Evolutionary conservation across 2,329 filamentous ascomycete genomes (phyloP).

Genomic region (Ascochyta fabae): DNA sequence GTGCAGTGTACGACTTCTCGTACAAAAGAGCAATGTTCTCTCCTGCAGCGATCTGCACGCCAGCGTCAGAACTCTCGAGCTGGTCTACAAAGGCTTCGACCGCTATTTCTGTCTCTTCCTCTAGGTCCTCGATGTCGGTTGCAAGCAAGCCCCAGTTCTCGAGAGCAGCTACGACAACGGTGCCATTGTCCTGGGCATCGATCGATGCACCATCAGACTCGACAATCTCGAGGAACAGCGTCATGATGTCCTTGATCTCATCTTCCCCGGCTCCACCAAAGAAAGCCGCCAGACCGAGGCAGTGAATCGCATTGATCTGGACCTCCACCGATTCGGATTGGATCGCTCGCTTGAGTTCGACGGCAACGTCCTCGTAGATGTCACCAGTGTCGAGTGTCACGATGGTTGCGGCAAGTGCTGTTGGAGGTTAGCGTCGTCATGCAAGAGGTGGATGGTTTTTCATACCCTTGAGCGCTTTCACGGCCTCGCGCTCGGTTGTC

Average conservation of each 20-base stretch:
- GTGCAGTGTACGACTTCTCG: constrained; percentile 70
- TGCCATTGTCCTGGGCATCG: constrained; percentile 72
- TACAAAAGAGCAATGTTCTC: constrained; percentile 83
- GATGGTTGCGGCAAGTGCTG: constrained; percentile 71
- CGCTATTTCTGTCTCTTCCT: constrained; percentile 72
- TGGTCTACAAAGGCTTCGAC: constrained; percentile 86
- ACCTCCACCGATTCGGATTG: constrained; percentile 68
- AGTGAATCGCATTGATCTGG: constrained; percentile 75
- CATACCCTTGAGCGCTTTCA: constrained; percentile 70
- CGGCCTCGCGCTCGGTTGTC: constrained; percentile 70
- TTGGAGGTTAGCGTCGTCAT: constrained; percentile 19
- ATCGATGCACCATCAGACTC: constrained; percentile 78
- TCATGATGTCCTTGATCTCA: constrained; percentile 73
- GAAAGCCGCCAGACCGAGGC: constrained; percentile 73
- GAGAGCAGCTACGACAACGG: constrained; percentile 75
- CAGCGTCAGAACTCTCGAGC: constrained; percentile 74
- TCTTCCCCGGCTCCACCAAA: constrained; percentile 76
- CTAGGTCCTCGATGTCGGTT: constrained; percentile 76
- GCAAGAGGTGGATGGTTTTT: neutral
- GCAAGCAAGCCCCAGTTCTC: constrained; percentile 82
- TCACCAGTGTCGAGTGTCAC: constrained; percentile 70
- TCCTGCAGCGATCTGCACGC: constrained; percentile 78
- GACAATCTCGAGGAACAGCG: constrained; percentile 77
- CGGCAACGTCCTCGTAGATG: constrained; percentile 68
- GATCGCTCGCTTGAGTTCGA: constrained; percentile 66